phyloP scores from a whole-genome alignment of 23 red algal species.

The Cyanidiococcus yangmingshanensis region DNA sequence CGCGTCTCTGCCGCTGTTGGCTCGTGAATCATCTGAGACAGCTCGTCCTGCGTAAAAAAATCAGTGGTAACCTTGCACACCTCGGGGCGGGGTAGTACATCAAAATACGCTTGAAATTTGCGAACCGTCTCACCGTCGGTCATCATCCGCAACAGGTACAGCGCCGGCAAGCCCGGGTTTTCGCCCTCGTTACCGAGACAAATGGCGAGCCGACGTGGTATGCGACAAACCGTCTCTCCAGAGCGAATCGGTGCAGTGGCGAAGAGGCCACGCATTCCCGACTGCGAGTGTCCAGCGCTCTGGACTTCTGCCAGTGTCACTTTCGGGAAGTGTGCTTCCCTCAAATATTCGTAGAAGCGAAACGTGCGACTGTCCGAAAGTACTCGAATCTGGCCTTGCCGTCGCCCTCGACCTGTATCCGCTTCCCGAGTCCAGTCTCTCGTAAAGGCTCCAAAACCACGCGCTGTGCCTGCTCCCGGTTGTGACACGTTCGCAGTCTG shows the following conservation, averaged over 20 bases:
- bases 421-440: not conserved
- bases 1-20: conserved; percentile 6
- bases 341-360: conserved; percentile 12
- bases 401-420: not conserved
- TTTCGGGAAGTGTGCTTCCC: not conserved
- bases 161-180: not conserved
- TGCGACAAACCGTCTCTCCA: not conserved
- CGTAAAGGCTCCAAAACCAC: not conserved
- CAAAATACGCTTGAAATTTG: conserved; percentile 13
- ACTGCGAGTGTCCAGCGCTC: too few relatives aligned
- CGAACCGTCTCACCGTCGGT: not conserved
- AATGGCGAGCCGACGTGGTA: not conserved
- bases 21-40: not conserved
- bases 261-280: not conserved
- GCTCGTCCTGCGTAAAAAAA: not conserved
- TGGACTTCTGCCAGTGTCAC: not conserved
- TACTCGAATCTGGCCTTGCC: not conserved
- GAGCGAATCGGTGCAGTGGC: conserved; percentile 2
- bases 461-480: not conserved
- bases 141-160: not conserved
- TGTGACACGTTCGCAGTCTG: not conserved
- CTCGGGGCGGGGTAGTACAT: not conserved
- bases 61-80: not conserved
- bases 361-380: conserved; percentile 4
- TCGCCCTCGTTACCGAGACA: conserved; percentile 9